Evolutionary conservation across 306 rosid genomes (phyloP), one percentile per base, ranked within the genome.

Genomic region (Lagenaria siceraria): DNA sequence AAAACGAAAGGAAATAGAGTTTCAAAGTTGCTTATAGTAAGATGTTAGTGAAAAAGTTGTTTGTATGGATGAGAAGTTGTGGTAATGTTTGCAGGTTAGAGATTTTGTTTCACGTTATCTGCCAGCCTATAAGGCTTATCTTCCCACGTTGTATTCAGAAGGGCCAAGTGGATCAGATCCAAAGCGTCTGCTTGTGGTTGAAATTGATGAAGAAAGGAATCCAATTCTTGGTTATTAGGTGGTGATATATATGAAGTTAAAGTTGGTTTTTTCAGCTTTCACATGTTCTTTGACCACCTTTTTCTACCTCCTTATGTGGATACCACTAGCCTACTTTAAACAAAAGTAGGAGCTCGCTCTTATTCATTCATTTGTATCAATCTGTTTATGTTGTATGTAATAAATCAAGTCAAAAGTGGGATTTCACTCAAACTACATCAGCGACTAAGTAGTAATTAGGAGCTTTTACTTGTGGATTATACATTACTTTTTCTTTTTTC

Each of bases 81-180:
- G 76, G 77, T 70, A 55, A 14, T 74, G 33, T 10, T 66, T 78
- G 53, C 80, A 94, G 98, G 97, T 92, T 60, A 83, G 87, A 60
- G 97, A 95, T 84, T 92, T 95, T 80, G 97, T 95, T 80, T 95
- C 97, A 6, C 89, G 97, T 21, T 92, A 95, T 85, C 84, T 95
- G 87, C 97, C 99, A 7, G 97, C 97, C 3, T 95, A 95, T 84
- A 78, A 85, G 11, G 96, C 97, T 43, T 95, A 95, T 85, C 99
- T 95, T 81, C 97, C 99, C 18, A 90, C 96, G 4, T 93, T 95
- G 40, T 95, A 95, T 83, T 78, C 92, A 0, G 87, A 92, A 75
- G 99, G 99, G 54, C 97, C 97, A 51, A 85, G 53, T 13, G 97
- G 99, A 59, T 92, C 97, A 9, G 88, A 89, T 81, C 96, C 93